These are phyloP conservation scores for Trapa incisa DNA, from an alignment of 345 rosid genomes.

Conservation along the genomic window DNA sequence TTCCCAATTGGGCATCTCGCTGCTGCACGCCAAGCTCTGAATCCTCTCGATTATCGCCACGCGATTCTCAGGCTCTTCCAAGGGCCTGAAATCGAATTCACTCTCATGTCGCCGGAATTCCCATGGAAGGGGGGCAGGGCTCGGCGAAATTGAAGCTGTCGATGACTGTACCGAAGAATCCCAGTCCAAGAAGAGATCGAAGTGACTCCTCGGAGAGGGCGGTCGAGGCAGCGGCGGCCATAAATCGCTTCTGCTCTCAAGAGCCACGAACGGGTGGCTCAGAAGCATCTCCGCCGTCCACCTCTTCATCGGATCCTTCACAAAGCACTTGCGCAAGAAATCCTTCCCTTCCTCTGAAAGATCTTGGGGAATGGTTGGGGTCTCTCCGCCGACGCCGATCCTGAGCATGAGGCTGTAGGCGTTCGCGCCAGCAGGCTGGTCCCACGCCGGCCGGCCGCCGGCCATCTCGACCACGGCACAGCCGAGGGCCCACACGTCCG, in stretches of 20 bases:
- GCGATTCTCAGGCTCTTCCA: not conserved
- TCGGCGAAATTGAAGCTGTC: not conserved
- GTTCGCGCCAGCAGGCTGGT: conserved; percentile 18
- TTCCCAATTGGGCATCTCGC: not conserved
- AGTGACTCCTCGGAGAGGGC: conserved; percentile 13
- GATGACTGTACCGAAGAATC: conserved; percentile 1
- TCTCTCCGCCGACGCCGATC: conserved; percentile 46
- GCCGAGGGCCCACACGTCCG: conserved; percentile 84
- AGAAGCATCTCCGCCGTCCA: conserved; percentile 76
- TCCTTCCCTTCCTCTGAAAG: conserved; percentile 63
- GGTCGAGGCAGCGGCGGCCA: no score
- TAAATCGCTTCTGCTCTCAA: not conserved
- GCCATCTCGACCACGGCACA: conserved; percentile 72
- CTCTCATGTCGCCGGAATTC: not conserved
- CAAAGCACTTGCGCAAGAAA: conserved; percentile 53
- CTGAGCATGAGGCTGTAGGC: conserved; percentile 32
- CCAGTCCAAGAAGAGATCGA: conserved; percentile 4
- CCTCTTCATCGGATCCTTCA: conserved; percentile 38
- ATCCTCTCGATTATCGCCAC: not conserved
- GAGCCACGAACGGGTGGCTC: conserved; percentile 44
- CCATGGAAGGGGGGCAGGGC: not conserved
- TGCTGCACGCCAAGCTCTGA: not conserved
- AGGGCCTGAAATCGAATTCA: not conserved
- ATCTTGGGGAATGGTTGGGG: conserved; percentile 42
- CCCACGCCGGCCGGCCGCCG: conserved; percentile 59